Percentiles rank a stretch among this genome's conserved stretches.
phyloP scores from a whole-genome alignment of 2,329 filamentous ascomycete genomes.

The Gnomoniopsis smithogilvyi region DNA sequence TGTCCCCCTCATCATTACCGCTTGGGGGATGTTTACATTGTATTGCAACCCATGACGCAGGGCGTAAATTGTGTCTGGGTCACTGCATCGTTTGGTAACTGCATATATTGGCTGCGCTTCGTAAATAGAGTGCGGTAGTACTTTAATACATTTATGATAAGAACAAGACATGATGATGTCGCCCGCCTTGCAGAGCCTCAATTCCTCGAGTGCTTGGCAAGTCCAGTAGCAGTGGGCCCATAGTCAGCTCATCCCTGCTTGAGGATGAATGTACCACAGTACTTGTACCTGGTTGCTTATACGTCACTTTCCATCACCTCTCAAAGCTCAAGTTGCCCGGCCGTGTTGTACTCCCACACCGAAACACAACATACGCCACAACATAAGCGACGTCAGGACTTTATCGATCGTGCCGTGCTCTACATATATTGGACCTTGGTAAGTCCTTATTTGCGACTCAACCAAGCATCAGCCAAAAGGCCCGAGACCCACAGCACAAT shows the following conservation, averaged over 20 bases:
- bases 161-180: neutral
- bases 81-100: neutral
- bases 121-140: neutral
- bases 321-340: neutral
- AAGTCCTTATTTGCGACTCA: too few species aligned
- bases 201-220: too few species aligned
- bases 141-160: neutral
- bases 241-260: too few species aligned
- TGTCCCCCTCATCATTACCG: neutral
- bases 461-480: too few species aligned
- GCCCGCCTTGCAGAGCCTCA: too few species aligned
- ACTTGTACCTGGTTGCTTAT: too few species aligned
- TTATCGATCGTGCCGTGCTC: too few species aligned
- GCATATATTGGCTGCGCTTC: neutral
- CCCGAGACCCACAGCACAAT: conserved; percentile 7
- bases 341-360: neutral
- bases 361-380: too few species aligned
- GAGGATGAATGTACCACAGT: too few species aligned
- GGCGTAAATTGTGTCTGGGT: neutral
- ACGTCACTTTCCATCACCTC: neutral
- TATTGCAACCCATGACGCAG: neutral
- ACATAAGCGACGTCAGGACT: too few species aligned
- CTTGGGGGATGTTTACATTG: neutral
- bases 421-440: too few species aligned
- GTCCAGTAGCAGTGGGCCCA: too few species aligned